These are phyloP conservation scores for Malassezia slooffiae DNA, from an alignment of 1,284 basidiomycete species.

Conservation along the genomic window DNA sequence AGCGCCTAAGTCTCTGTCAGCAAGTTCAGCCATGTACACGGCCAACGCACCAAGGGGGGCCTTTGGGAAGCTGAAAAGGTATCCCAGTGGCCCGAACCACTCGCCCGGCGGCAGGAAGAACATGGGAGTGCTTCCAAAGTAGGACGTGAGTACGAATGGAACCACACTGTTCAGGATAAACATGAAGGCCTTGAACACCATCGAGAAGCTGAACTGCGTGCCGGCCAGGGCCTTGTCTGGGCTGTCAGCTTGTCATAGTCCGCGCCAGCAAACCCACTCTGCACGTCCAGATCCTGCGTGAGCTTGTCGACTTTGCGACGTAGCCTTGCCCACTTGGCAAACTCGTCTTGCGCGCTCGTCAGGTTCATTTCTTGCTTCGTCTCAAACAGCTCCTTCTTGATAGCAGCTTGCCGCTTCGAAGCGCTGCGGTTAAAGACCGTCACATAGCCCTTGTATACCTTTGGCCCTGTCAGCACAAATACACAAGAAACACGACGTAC, in stretches of 20 bases:
- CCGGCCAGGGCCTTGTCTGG: constrained; percentile 20
- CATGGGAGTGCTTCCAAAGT: constrained; percentile 38
- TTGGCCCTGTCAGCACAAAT: constrained; percentile 2
- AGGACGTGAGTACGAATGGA: constrained; percentile 38
- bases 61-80: constrained; percentile 27
- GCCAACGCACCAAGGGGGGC: constrained; percentile 26
- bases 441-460: constrained; percentile 5
- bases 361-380: constrained; percentile 71
- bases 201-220: constrained; percentile 20
- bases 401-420: constrained; percentile 14
- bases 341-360: constrained; percentile 92
- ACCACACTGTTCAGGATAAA: constrained; percentile 34
- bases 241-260: neutral
- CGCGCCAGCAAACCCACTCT: constrained; percentile 49
- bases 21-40: too few relatives aligned
- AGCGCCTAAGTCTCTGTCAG: neutral
- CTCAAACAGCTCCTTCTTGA: constrained; percentile 48
- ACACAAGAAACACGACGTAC: too few relatives aligned
- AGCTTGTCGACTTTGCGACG: constrained; percentile 82
- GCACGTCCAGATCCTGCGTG: constrained; percentile 78
- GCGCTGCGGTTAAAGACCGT: constrained; percentile 22
- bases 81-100: constrained; percentile 36
- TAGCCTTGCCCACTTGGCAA: constrained; percentile 96
- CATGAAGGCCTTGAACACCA: constrained; percentile 31
- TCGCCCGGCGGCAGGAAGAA: constrained; percentile 39